phyloP scores from a whole-genome alignment of 1,284 basidiomycete genomes.

The Malassezia nana region DNA sequence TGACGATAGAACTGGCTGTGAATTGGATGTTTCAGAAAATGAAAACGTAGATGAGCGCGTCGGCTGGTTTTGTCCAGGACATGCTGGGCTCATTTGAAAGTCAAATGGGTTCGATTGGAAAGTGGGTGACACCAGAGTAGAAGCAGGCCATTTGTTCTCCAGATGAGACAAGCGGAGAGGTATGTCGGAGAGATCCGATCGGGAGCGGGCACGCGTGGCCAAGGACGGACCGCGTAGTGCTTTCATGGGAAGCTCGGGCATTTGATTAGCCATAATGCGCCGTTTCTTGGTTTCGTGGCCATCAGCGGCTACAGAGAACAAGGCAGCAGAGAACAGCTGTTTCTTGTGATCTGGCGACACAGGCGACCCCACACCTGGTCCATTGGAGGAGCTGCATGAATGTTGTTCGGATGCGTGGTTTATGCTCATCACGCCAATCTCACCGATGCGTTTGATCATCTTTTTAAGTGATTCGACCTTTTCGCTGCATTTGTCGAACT shows the following conservation, averaged over 20 bases:
- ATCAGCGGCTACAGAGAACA: not conserved
- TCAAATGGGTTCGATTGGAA: not conserved
- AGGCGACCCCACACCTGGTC: not conserved
- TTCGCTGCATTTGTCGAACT: constrained; percentile 18
- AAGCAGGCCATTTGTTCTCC: not conserved
- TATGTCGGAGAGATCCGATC: not conserved
- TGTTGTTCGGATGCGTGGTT: not conserved
- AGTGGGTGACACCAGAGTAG: not conserved
- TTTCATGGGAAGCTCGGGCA: not conserved
- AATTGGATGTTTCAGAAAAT: not conserved
- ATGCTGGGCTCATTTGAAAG: not conserved
- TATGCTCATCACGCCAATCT: constrained; percentile 15
- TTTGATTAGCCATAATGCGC: not conserved
- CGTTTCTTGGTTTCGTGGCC: not conserved
- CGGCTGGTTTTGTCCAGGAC: not conserved
- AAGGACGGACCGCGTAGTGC: not conserved
- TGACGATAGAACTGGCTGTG: not conserved
- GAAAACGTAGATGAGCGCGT: not conserved
- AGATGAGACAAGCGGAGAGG: not conserved
- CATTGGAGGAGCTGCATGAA: not conserved
- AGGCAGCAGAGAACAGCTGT: not conserved
- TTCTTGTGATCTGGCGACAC: constrained; percentile 2
- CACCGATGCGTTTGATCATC: constrained; percentile 17
- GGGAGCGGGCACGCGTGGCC: not conserved
- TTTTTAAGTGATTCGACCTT: constrained; percentile 17